These are phyloP conservation scores for Trichoderma atrobrunneum DNA, from an alignment of 2,329 filamentous ascomycete genomes.

Conservation along the genomic window DNA sequence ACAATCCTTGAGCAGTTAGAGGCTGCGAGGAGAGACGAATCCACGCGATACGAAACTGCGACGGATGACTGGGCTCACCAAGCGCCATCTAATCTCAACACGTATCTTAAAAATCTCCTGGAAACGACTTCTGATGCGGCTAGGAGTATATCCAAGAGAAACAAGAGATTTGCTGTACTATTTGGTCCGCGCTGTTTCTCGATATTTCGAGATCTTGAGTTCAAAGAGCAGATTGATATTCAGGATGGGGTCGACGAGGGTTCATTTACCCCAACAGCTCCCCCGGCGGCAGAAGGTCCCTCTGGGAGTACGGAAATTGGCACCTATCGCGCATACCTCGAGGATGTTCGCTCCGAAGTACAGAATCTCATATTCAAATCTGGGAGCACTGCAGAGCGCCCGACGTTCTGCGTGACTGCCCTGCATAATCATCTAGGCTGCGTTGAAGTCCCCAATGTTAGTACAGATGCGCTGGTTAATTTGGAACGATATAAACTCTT, in stretches of 20 bases:
- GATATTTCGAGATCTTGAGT: conserved; percentile 51
- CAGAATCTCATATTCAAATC: conserved; percentile 42
- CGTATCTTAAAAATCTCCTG: conserved; percentile 51
- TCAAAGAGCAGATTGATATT: conserved; percentile 40
- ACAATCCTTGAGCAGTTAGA: conserved; percentile 42
- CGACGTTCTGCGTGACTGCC: conserved; percentile 31
- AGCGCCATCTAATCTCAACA: conserved; percentile 46
- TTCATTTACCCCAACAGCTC: conserved; percentile 35
- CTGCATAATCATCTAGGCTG: conserved; percentile 35
- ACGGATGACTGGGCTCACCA: conserved; percentile 40
- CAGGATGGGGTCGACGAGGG: conserved; percentile 41
- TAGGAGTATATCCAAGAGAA: conserved; percentile 52
- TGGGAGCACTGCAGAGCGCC: conserved; percentile 31
- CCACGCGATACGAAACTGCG: conserved; percentile 46
- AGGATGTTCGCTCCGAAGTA: conserved; percentile 49
- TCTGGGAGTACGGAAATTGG: conserved; percentile 37
- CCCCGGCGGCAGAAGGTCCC: conserved; percentile 34
- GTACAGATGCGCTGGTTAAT: conserved; percentile 31
- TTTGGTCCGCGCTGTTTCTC: conserved; percentile 50
- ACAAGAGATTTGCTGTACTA: conserved; percentile 54
- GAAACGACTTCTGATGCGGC: conserved; percentile 36
- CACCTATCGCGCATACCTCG: conserved; percentile 47
- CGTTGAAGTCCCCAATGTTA: conserved; percentile 30
- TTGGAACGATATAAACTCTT: conserved; percentile 36
- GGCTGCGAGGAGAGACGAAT: conserved; percentile 43